Conservation (phyloP, 1,139 yeast genomes). For the Entelexis sorbosivorans region DNA sequence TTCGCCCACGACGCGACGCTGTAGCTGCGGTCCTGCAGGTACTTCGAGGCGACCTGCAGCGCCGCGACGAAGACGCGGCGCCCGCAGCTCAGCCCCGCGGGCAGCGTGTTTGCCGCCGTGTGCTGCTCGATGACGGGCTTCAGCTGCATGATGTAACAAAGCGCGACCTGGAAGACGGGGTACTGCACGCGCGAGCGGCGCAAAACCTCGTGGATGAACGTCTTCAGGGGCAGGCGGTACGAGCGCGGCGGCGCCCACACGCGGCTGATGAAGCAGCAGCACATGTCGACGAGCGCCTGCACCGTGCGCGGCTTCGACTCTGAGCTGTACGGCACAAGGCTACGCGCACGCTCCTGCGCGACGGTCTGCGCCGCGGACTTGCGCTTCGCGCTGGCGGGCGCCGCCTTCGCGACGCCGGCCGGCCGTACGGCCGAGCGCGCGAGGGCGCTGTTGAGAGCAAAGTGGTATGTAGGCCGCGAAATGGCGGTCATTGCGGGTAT, state of each 20-base stretch:
- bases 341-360: neutral
- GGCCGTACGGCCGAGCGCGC: neutral
- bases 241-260: conserved; percentile 29
- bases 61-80: conserved; percentile 57
- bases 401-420: neutral
- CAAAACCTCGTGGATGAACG: conserved; percentile 52
- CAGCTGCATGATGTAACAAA: conserved; percentile 50
- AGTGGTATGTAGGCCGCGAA: neutral
- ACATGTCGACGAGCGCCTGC: conserved; percentile 31
- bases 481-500: neutral
- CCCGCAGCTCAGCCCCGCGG: conserved; percentile 36
- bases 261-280: conserved; percentile 30
- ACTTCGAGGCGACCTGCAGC: conserved; percentile 59
- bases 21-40: conserved; percentile 61
- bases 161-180: conserved; percentile 53
- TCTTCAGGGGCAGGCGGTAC: conserved; percentile 29
- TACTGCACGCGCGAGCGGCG: conserved; percentile 58
- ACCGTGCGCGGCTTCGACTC: conserved; percentile 22
- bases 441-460: neutral
- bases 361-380: neutral
- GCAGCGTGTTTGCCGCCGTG: conserved; percentile 7
- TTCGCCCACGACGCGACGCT: conserved; percentile 65
- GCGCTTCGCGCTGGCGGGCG: neutral
- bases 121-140: conserved; percentile 25
- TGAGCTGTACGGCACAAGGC: conserved; percentile 12